A percentile compares a stretch with the other conserved stretches of the same genome.
These are phyloP conservation scores for Dothideomycetes sp. DNA, from an alignment of 2,329 filamentous ascomycete genomes.

Conservation along the genomic window DNA sequence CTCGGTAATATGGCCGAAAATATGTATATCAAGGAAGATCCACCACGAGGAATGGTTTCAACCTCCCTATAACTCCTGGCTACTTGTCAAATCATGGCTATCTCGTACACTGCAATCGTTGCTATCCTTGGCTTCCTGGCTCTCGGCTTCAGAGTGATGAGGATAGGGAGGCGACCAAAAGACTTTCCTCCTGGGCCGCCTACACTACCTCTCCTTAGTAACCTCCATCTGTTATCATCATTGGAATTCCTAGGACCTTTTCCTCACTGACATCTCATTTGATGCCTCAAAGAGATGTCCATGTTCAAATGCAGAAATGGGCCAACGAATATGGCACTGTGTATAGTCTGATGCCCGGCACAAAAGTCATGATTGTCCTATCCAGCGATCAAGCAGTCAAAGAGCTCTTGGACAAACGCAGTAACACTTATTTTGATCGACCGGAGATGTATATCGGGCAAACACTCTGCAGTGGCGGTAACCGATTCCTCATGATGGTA, in stretches of 20 bases:
- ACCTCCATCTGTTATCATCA: slow-evolving; percentile 19
- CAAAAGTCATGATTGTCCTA: slow-evolving; percentile 39
- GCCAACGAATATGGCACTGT: slow-evolving; percentile 43
- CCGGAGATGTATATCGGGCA: slow-evolving; percentile 30
- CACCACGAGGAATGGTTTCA: too few species aligned
- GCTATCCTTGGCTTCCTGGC: too few species aligned
- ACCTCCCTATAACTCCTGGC: too few species aligned
- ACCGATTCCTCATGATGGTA: slow-evolving; percentile 39
- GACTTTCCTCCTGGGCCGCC: slow-evolving; percentile 21
- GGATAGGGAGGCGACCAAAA: slow-evolving; percentile 18
- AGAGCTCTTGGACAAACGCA: slow-evolving; percentile 41
- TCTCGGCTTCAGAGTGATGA: background rate
- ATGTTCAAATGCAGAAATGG: slow-evolving; percentile 44
- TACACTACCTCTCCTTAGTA: slow-evolving; percentile 21
- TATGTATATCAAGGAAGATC: too few species aligned
- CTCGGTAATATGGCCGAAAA: too few species aligned
- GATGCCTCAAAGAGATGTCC: slow-evolving; percentile 35
- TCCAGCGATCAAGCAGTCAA: slow-evolving; percentile 39
- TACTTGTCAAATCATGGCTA: too few species aligned
- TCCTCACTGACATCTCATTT: slow-evolving; percentile 11
- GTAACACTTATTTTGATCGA: slow-evolving; percentile 35
- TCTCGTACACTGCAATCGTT: too few species aligned
- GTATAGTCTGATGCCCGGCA: slow-evolving; percentile 44
- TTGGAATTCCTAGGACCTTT: background rate
- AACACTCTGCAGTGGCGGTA: slow-evolving; percentile 37